Percentiles rank a stretch among this genome's conserved stretches.
These are phyloP conservation scores for Didymella pinodella DNA, from an alignment of 2,329 filamentous ascomycete species.

Conservation along the genomic window DNA sequence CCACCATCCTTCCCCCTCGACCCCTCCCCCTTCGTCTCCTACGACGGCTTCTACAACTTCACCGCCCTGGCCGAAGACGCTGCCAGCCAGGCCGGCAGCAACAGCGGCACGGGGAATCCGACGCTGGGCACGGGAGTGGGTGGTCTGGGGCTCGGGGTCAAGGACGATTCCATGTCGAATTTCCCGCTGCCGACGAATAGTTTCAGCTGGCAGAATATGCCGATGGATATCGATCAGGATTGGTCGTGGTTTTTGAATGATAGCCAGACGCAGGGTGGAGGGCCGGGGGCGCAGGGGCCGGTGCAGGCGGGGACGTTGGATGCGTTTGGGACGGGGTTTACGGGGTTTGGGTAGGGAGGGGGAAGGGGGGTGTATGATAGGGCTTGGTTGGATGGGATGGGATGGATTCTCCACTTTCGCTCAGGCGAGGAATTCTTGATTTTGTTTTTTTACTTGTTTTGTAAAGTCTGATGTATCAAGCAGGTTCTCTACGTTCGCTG, in stretches of 20 bases:
- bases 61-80: slow-evolving; percentile 31
- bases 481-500: no score
- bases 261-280: slow-evolving; percentile 22
- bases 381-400: neutral
- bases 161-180: slow-evolving; percentile 43
- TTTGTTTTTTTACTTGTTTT: neutral
- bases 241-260: slow-evolving; percentile 53
- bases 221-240: slow-evolving; percentile 54
- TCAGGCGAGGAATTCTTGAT: neutral
- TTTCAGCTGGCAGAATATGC: slow-evolving; percentile 51
- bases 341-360: slow-evolving; percentile 10
- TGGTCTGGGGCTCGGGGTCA: slow-evolving; percentile 26
- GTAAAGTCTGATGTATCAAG: no score
- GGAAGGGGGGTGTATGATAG: neutral
- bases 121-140: neutral
- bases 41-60: slow-evolving; percentile 53
- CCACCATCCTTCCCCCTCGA: slow-evolving; percentile 19
- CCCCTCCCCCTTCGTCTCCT: slow-evolving; percentile 45
- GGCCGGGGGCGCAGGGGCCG: neutral
- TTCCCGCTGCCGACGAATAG: slow-evolving; percentile 47
- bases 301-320: slow-evolving; percentile 3
- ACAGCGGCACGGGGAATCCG: neutral
- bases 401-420: slow-evolving; percentile 13
- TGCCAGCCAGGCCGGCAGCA: neutral
- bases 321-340: slow-evolving; percentile 13